phyloP scores from a whole-genome alignment of 1,139 yeast species.

The Kodamaea sp. region DNA sequence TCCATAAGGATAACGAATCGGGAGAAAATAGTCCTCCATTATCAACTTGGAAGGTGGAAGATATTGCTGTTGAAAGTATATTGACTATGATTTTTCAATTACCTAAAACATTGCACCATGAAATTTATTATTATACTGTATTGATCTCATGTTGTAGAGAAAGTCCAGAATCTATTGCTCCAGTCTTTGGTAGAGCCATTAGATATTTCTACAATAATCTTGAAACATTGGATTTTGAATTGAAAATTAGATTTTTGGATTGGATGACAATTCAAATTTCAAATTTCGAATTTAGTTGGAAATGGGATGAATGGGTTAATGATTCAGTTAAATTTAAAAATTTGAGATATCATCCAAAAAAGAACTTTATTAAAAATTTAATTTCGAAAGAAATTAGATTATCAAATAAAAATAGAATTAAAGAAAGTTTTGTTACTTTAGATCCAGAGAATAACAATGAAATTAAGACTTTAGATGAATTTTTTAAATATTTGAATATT shows the following conservation, averaged over 20 bases:
- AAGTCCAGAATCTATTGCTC: constrained; percentile 90
- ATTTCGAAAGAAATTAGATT: constrained; percentile 81
- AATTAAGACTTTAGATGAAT: constrained; percentile 46
- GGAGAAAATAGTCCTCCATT: constrained; percentile 45
- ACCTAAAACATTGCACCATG: constrained; percentile 64
- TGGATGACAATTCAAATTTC: constrained; percentile 95
- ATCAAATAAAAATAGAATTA: constrained; percentile 65
- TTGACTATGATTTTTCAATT: constrained; percentile 73
- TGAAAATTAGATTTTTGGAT: constrained; percentile 69
- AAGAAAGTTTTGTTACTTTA: constrained; percentile 65
- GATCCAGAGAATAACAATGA: constrained; percentile 23
- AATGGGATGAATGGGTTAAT: constrained; percentile 91
- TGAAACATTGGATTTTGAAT: constrained; percentile 69
- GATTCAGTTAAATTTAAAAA: constrained; percentile 42
- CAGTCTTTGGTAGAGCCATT: constrained; percentile 91
- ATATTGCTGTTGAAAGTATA: constrained; percentile 79
- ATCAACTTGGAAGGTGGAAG: constrained; percentile 89
- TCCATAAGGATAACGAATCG: constrained; percentile 34
- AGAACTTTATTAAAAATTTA: constrained; percentile 70
- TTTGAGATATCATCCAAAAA: constrained; percentile 64
- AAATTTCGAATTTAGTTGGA: constrained; percentile 95
- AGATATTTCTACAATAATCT: constrained; percentile 74
- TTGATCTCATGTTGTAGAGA: constrained; percentile 83
- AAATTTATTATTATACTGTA: constrained; percentile 81
- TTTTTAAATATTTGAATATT: constrained; percentile 57